Base-by-base conservation (phyloP, 805 yeast genomes). In the Candida vaughaniae region DNA sequence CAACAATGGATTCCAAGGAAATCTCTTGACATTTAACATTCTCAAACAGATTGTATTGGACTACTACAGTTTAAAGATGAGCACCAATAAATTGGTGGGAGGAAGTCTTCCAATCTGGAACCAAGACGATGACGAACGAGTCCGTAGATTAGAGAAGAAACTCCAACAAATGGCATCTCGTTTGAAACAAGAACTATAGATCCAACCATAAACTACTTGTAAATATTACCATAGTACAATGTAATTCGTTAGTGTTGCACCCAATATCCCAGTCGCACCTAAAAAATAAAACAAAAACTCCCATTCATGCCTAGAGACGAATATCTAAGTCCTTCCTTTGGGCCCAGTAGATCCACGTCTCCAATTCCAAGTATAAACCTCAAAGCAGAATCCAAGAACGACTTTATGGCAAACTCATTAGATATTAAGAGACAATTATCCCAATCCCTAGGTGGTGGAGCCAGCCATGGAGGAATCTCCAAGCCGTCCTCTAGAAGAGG, bases 371-470 rank as follows among this genome's bases (percentile, higher is more conserved):
- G 52, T 33, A 57, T 61, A 31, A 61, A 55, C 31, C 47, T 61
- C 25, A 58, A 59, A 31, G 39, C 49, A 26, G 61, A 60, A 12
- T 11, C 17, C 6, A 31, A 35, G 5, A n/a, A 28, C 11, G 48
- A 39, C 14, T 38, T 41, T 17, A 19, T 30, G 17, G 29, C 39
- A 12, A 35, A 37, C 22, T 36, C 43, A 4, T 19, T 38, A 12
- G 73, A 66, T 40, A 66, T 68, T 43, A 68, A 66, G 41, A 62
- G 60, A 36, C 73, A 66, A 47, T 55, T 68, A 10, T 60, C 67
- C 20, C 71, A 66, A 41, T 65, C 71, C 15, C 50, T 53, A 9
- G 56, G 55, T 1, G 36, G 41, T 6, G 29, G 41, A 11, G 38
- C 43, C 30, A 51, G 42, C 15, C 41, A 47, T 16, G 49, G 53